Base-by-base conservation (phyloP, 2,329 filamentous ascomycete genomes). In the Penicillium brasilianum region DNA sequence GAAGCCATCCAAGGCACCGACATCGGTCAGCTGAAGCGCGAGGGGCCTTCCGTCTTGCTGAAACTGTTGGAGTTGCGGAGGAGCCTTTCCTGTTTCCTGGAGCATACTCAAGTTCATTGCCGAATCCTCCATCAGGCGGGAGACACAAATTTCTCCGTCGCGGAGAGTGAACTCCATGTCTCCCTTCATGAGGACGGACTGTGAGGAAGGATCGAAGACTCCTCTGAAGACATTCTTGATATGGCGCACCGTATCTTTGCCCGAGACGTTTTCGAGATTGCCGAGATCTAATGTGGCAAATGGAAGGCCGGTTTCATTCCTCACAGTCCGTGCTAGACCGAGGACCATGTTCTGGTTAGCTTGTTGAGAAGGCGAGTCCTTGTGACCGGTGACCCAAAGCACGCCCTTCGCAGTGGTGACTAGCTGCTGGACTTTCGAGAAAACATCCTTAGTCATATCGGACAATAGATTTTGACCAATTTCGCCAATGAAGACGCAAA, bases 151-250 rank as follows among this genome's bases (percentile, higher is more conserved):
- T 20, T 67, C 54, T 4, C 67, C 68, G 39, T 69, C 46, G 3
- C 66, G 66, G 57, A 67, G 54, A 20, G 61, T 61, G 32, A 70
- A 71, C 18, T 71, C 69, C 63, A 65, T 63, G 48, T 69, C 67
- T 10, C 60, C 63, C 13, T 63, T 55, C 34, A 58, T 64, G 3
- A 69, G 59, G 16, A 67, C 60, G 0, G 67, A 67, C 11, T 58
- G 63, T 2, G 20, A 43, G 8, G 52, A 54, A 13, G 60, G 54
- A 30, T 62, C 66, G 36, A 62, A 69, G 4, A 64, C 57, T 13
- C 55, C 51, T 1, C 58, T 61, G 22, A 69, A 69, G 3, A 69
- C 66, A 25, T 65, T 57, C 6, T 67, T 56, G 43, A 69, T 67
- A 25, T 69, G 65, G 1, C 52, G 30, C 3, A 69, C 63, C 5